phyloP scores from a whole-genome alignment of 2,329 filamentous ascomycete species.

The Aspergillus sergii region DNA sequence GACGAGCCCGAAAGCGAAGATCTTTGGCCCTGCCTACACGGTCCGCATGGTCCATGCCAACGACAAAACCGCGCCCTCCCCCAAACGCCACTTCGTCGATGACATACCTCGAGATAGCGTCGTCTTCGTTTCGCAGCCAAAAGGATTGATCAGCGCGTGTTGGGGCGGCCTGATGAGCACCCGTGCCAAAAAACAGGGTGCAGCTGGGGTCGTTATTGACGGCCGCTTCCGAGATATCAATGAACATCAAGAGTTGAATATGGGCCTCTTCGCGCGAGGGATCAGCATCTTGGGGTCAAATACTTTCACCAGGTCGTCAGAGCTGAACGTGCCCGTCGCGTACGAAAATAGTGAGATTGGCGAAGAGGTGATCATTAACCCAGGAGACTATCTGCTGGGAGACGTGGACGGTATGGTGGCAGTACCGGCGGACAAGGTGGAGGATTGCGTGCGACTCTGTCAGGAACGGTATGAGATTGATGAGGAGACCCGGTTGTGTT shows the following conservation, averaged over 20 bases:
- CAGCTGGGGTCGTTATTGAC: constrained; percentile 43
- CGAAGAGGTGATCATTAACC: no score
- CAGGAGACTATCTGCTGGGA: no score
- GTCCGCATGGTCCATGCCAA: constrained; percentile 36
- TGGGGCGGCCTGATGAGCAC: constrained; percentile 46
- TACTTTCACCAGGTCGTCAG: constrained; percentile 37
- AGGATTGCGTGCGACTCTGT: constrained; percentile 24
- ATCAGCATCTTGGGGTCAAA: constrained; percentile 37
- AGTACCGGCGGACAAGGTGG: no score
- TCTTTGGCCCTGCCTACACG: constrained; percentile 35
- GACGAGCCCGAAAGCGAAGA: constrained; percentile 23
- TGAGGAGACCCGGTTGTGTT: constrained; percentile 34
- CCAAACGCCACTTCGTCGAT: constrained; percentile 39
- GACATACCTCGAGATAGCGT: constrained; percentile 35
- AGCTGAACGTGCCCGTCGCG: constrained; percentile 37
- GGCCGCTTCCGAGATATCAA: constrained; percentile 41
- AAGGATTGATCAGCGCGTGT: constrained; percentile 35
- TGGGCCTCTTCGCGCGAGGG: constrained; percentile 4
- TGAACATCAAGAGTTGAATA: constrained; percentile 33
- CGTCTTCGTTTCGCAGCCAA: constrained; percentile 42
- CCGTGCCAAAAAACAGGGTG: constrained; percentile 36
- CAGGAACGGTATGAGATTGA: constrained; percentile 38
- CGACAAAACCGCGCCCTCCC: constrained; percentile 35
- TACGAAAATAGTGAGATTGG: constrained; percentile 26
- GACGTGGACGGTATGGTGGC: no score